phyloP scores from a whole-genome alignment of 2,329 filamentous ascomycete species.

The Coniochaeta sp. region DNA sequence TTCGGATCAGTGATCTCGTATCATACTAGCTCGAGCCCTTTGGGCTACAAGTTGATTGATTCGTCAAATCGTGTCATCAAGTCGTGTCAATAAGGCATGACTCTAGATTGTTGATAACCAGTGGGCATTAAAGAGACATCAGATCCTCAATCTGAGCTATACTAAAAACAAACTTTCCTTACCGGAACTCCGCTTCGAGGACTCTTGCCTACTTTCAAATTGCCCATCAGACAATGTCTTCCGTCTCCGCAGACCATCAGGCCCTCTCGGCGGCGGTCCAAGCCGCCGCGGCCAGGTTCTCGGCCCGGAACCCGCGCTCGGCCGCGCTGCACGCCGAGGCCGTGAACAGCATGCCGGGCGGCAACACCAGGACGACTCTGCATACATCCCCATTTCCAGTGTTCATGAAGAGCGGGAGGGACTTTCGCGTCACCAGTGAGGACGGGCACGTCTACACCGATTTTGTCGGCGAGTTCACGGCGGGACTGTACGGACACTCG shows the following conservation, averaged over 20 bases:
- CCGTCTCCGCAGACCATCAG: background rate
- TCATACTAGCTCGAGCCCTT: background rate
- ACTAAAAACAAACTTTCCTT: background rate
- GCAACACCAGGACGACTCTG: constrained; percentile 38
- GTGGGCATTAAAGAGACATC: background rate
- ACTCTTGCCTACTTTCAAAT: background rate
- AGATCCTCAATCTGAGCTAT: background rate
- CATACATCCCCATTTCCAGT: constrained; percentile 29
- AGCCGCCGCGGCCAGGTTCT: constrained; percentile 25
- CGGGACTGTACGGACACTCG: constrained; percentile 60
- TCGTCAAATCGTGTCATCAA: background rate
- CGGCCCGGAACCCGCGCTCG: constrained; percentile 28
- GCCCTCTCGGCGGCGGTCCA: constrained; percentile 16
- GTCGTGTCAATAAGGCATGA: background rate
- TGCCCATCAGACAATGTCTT: background rate
- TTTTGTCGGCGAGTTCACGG: constrained; percentile 56
- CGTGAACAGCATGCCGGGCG: constrained; percentile 30
- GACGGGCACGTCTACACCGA: constrained; percentile 44
- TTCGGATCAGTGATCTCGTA: background rate
- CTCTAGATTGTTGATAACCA: background rate
- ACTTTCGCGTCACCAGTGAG: constrained; percentile 21
- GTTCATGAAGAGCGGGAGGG: constrained; percentile 19
- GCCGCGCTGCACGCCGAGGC: constrained; percentile 28
- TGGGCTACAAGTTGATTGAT: background rate
- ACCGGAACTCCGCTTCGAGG: background rate